A percentile compares a stretch with the other conserved stretches of the same genome.
phyloP scores from a whole-genome alignment of 768 basidiomycete genomes.

The Artomyces pyxidatus region DNA sequence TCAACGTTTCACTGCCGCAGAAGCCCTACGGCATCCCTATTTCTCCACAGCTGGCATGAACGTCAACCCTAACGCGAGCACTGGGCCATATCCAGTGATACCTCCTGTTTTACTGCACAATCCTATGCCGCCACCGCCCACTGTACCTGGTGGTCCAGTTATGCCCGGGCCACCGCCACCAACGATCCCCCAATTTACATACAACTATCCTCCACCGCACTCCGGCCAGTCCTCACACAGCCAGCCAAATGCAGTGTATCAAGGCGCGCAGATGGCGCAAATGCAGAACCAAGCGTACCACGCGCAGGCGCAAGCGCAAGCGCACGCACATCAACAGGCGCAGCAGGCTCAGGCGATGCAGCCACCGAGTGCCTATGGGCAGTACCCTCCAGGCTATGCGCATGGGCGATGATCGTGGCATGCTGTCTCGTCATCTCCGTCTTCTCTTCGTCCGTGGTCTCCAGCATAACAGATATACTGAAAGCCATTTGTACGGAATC shows the following conservation, averaged over 20 bases:
- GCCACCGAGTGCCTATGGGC: slow-evolving; percentile 14
- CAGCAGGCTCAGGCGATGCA: no score
- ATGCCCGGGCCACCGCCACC: slow-evolving; percentile 59
- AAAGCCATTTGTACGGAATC: no score
- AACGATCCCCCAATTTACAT: no score
- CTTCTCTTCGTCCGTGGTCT: no score
- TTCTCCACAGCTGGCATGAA: slow-evolving; percentile 56
- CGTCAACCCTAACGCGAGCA: slow-evolving; percentile 36
- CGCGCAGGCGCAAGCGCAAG: slow-evolving; percentile 18
- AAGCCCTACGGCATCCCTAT: slow-evolving; percentile 89
- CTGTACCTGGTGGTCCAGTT: slow-evolving; percentile 32
- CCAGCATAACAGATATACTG: no score
- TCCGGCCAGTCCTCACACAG: no score
- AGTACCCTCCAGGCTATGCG: slow-evolving; percentile 17
- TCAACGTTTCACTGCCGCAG: slow-evolving; percentile 83
- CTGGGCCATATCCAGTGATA: slow-evolving; percentile 34
- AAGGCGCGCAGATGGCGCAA: slow-evolving; percentile 27
- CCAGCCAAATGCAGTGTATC: slow-evolving; percentile 23
- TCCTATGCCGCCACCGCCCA: slow-evolving; percentile 29
- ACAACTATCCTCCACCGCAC: slow-evolving; percentile 60
- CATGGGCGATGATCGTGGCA: no score
- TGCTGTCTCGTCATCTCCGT: no score
- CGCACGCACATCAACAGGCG: slow-evolving; percentile 21
- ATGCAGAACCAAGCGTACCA: slow-evolving; percentile 30
- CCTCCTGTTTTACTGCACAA: no score